phyloP scores from a whole-genome alignment of 2,329 filamentous ascomycete genomes.

The Fusarium agapanthi region DNA sequence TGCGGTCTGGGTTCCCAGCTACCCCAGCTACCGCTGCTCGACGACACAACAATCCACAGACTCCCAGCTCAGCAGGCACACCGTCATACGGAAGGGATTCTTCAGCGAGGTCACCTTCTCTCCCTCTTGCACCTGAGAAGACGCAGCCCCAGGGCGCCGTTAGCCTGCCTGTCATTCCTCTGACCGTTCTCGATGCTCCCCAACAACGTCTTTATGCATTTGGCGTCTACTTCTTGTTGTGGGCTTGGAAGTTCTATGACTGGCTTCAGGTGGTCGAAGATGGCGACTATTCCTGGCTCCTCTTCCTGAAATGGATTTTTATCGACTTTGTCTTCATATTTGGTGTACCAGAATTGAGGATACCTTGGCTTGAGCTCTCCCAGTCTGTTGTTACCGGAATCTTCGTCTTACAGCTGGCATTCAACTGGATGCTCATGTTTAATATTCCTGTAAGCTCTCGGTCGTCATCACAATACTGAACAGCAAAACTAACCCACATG shows the following conservation, averaged over 20 bases:
- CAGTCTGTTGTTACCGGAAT: conserved; percentile 75
- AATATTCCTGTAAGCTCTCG: conserved; percentile 73
- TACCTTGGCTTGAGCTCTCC: conserved; percentile 96
- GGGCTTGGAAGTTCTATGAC: conserved; percentile 88
- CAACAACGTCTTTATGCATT: conserved; percentile 89
- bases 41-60: conserved; percentile 46
- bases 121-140: conserved; percentile 60
- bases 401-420: conserved; percentile 74
- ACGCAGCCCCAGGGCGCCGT: conserved; percentile 38
- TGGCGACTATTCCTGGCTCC: conserved; percentile 85
- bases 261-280: conserved; percentile 81
- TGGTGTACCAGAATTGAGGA: conserved; percentile 83
- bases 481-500: conserved; percentile 12
- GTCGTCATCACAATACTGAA: background rate
- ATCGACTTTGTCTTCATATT: conserved; percentile 90
- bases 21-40: conserved; percentile 68
- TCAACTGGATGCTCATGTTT: conserved; percentile 93
- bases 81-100: conserved; percentile 44
- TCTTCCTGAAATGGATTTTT: conserved; percentile 92
- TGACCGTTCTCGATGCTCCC: conserved; percentile 85
- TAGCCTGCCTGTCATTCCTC: conserved; percentile 76
- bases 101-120: conserved; percentile 44
- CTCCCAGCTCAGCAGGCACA: conserved; percentile 45
- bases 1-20: conserved; percentile 82
- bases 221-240: conserved; percentile 78